phyloP scores from a whole-genome alignment of 2,329 filamentous ascomycete genomes.

The Fusarium hostae region DNA sequence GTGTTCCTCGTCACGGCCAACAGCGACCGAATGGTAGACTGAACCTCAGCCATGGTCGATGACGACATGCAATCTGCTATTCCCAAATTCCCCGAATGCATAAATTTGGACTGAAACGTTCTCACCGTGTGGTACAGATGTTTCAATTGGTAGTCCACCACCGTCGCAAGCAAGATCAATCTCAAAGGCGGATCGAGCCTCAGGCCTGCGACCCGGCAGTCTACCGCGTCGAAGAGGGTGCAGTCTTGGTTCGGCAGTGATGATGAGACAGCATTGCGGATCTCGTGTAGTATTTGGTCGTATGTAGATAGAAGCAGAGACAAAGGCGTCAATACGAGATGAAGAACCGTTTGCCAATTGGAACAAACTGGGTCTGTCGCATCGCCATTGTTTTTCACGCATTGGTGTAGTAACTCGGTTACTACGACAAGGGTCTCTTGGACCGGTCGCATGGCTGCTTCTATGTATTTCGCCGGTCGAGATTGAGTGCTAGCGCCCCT shows the following conservation, averaged over 20 bases:
- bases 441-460: not conserved
- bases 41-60: not conserved
- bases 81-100: not conserved
- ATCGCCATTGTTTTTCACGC: not conserved
- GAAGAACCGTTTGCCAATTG: conserved; percentile 1
- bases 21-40: not conserved
- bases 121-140: not conserved
- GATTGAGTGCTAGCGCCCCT: not conserved
- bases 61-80: conserved; percentile 3
- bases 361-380: not conserved
- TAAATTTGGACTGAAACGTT: not conserved
- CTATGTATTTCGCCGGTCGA: not conserved
- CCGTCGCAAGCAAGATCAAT: not conserved
- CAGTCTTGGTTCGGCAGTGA: not conserved
- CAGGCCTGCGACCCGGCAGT: not conserved
- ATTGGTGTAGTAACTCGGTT: not conserved
- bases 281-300: not conserved
- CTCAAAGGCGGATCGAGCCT: not conserved
- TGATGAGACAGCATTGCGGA: not conserved
- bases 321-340: not conserved
- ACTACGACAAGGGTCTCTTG: not conserved
- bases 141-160: not conserved
- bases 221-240: not conserved
- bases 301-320: not conserved
- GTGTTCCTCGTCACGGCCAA: not conserved